Evolutionary conservation across 225 moss, liverwort and hornwort species (phyloP), one percentile per base, ranked within the genome.

Genomic region (Lunularia cruciata): DNA sequence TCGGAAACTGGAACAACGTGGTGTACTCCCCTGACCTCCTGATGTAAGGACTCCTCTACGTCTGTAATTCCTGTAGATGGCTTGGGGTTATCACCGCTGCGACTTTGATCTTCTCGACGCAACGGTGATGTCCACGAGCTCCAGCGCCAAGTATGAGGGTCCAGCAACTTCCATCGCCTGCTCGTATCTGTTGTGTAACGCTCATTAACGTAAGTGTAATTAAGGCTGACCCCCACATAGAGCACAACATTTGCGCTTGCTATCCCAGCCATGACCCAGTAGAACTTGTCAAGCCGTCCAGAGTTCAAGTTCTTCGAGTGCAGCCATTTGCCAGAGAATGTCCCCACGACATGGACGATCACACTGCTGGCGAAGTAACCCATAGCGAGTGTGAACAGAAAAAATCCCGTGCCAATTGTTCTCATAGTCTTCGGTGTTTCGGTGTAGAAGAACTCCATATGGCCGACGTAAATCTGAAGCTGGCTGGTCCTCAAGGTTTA

Each of bases 381-480:
- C 63, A 87, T 11, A 16, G 87, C 85, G 19, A 87, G 73, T 0
- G 87, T 78, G 68, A 85, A 46, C 78, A 87, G 79, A 27, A 83
- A 86, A 30, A 90, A 74, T 11, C 83, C 83, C 0, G 87, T 78
- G 15, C 90, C 90, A 28, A 84, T 66, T 75, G 77, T 78, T 42
- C 83, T 83, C 87, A 90, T 84, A 37, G 82, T 58, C 3, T 71
- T 75, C 2, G 87, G 90, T 14, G 86, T 77, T 64, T 90, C 86
- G 51, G 76, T 75, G 74, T 84, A 84, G 82, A 90, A 86, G 43
- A 90, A 87, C 52, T 90, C 86, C 57, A 90, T 82, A 47, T 84
- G 71, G 9, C 85, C 90, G 0, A 86, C 68, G 73, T 82, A 81
- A 65, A 22, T 0, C 71, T 73, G 25, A 20, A 0, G 36, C 31